Conservation (phyloP, 1,139 yeast species). For the Candida sp. region DNA sequence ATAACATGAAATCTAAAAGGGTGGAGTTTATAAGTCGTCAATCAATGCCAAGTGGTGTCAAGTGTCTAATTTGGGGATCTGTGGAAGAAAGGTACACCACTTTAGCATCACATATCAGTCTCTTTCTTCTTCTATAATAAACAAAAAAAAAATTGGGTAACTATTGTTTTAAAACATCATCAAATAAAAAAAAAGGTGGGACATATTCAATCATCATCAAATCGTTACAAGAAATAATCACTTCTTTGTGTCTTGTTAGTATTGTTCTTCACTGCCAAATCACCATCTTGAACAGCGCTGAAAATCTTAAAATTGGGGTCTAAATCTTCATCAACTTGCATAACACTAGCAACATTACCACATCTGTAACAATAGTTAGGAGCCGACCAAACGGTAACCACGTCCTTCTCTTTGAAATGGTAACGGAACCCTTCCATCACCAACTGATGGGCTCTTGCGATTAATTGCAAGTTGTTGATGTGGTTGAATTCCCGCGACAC, state of each 20-base stretch:
- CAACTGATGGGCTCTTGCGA: constrained; percentile 97
- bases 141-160: not conserved
- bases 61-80: not conserved
- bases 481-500: constrained; percentile 95
- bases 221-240: constrained; percentile 72
- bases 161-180: not conserved
- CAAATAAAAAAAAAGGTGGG: not conserved
- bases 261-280: constrained; percentile 65
- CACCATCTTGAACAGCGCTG: constrained; percentile 96
- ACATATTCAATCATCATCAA: constrained; percentile 1
- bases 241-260: constrained; percentile 78
- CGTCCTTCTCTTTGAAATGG: constrained; percentile 93
- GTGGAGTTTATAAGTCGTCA: not conserved
- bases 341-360: constrained; percentile 98
- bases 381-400: constrained; percentile 98
- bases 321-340: constrained; percentile 89
- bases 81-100: too few species aligned
- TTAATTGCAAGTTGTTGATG: constrained; percentile 82
- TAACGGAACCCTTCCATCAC: constrained; percentile 99
- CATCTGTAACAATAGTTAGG: constrained; percentile 98
- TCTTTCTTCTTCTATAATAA: not conserved
- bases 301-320: constrained; percentile 93
- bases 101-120: not conserved
- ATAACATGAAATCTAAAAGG: not conserved
- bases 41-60: not conserved